These are phyloP conservation scores for Lycium ferocissimum DNA, from an alignment of 257 asterid species.

Conservation along the genomic window DNA sequence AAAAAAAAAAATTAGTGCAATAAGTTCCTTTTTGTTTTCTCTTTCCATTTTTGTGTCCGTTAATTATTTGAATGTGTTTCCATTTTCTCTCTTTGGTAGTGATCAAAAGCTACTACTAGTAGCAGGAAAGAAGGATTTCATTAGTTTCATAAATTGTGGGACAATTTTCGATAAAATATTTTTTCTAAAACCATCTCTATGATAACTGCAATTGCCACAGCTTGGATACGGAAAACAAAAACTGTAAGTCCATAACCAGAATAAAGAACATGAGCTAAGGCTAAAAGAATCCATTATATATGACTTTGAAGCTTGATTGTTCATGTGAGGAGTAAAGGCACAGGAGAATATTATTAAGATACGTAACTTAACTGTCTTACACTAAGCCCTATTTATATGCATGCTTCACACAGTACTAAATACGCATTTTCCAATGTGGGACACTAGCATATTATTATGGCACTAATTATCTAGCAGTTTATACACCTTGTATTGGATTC, in stretches of 20 bases:
- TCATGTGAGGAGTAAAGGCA: too few relatives aligned
- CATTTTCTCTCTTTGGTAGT: background rate
- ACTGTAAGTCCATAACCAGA: background rate
- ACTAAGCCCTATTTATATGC: too few relatives aligned
- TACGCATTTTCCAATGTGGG: too few relatives aligned
- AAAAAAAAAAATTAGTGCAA: background rate
- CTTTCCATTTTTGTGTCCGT: background rate
- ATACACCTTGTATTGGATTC: background rate
- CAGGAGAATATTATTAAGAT: too few relatives aligned
- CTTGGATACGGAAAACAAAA: background rate
- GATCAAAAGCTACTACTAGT: background rate
- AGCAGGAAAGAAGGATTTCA: background rate
- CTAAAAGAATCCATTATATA: background rate
- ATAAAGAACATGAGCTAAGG: background rate
- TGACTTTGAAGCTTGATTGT: background rate
- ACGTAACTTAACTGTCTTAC: too few relatives aligned
- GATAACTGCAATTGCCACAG: background rate
- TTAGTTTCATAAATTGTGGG: background rate
- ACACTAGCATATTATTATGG: too few relatives aligned
- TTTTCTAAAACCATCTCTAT: background rate
- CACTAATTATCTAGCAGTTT: too few relatives aligned
- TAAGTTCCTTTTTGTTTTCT: background rate
- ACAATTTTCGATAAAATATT: background rate
- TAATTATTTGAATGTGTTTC: background rate
- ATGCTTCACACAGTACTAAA: too few relatives aligned